Conservation (phyloP, 192 early-diverging fungal species). For the Neocallimastix lanati region DNA sequence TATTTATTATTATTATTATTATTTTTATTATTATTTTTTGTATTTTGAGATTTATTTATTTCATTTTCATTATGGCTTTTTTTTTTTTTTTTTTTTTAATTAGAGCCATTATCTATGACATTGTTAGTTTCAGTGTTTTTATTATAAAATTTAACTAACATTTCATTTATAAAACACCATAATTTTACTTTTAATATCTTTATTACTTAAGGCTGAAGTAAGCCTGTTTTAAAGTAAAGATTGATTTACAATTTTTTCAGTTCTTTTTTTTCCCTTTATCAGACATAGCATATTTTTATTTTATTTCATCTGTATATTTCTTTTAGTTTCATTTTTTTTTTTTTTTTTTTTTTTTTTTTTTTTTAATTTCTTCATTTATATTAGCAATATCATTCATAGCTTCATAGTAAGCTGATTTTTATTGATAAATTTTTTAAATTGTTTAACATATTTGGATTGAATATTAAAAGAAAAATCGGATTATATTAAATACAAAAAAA, state of each 20-base stretch:
- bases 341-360: background rate
- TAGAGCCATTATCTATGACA: too few species aligned
- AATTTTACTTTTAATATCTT: background rate
- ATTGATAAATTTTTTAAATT: background rate
- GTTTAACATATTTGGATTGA: too few species aligned
- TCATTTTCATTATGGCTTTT: too few species aligned
- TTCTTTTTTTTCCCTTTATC: background rate
- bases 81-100: too few species aligned
- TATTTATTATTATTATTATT: too few species aligned
- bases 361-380: background rate
- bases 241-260: background rate
- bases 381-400: background rate
- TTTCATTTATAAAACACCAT: background rate
- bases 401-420: background rate
- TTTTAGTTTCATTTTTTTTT: background rate
- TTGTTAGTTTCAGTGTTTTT: background rate
- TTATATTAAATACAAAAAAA: too few species aligned
- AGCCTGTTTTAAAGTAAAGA: background rate
- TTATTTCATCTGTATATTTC: background rate
- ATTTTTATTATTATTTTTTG: too few species aligned
- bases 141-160: background rate
- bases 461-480: too few species aligned
- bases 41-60: too few species aligned
- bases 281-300: background rate
- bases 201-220: background rate